Evolutionary conservation across 345 rosid genomes (phyloP).

Genomic region (Pugionium dolabratum): DNA sequence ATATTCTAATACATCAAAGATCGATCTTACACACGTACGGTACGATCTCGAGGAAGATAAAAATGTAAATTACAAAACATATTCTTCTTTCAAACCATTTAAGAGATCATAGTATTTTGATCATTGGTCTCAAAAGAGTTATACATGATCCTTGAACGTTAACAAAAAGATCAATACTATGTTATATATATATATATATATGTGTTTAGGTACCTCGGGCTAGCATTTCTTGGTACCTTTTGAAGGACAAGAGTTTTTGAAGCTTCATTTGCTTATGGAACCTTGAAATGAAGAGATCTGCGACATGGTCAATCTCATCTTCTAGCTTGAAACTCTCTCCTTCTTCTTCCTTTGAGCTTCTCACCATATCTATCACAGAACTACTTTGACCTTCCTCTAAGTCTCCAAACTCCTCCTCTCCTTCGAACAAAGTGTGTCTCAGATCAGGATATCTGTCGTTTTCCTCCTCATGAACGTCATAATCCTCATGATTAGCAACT

Average conservation of each 20-base stretch:
- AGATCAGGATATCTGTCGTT: slow-evolving; percentile 60
- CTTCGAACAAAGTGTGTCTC: slow-evolving; percentile 55
- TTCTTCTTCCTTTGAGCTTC: slow-evolving; percentile 58
- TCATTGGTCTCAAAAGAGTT: no score
- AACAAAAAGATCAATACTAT: slow-evolving; percentile 7
- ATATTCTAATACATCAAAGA: background rate
- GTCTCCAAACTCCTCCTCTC: slow-evolving; percentile 40
- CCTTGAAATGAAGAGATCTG: slow-evolving; percentile 77
- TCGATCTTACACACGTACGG: background rate
- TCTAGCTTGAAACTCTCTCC: slow-evolving; percentile 75
- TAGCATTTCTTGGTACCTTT: slow-evolving; percentile 68
- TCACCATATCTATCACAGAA: slow-evolving; percentile 73
- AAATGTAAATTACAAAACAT: slow-evolving; percentile 19
- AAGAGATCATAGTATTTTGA: background rate
- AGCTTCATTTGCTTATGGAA: slow-evolving; percentile 75
- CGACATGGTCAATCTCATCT: slow-evolving; percentile 79
- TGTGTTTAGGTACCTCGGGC: slow-evolving; percentile 43
- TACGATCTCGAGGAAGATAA: slow-evolving; percentile 13
- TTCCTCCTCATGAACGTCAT: slow-evolving; percentile 31
- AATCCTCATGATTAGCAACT: slow-evolving; percentile 9
- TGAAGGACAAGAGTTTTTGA: slow-evolving; percentile 81
- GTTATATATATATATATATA: background rate
- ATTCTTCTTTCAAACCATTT: slow-evolving; percentile 21
- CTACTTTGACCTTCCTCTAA: slow-evolving; percentile 45
- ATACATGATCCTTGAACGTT: background rate